These are phyloP conservation scores for Citeromyces matritensis DNA, from an alignment of 805 yeast species.

Conservation along the genomic window DNA sequence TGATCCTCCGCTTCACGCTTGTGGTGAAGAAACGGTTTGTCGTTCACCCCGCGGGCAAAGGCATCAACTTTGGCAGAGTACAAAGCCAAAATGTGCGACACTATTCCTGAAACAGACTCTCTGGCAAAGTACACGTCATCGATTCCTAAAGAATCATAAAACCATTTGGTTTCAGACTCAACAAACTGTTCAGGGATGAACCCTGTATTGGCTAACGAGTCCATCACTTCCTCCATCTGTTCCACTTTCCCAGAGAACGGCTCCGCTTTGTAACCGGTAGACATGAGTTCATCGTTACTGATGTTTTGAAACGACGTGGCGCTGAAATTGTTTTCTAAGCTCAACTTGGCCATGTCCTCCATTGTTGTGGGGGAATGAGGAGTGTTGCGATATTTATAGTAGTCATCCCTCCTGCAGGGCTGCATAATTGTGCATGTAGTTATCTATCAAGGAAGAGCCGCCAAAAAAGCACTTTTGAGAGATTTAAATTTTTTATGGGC, in stretches of 20 bases:
- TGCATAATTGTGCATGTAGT: no score
- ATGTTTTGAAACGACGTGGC: constrained; percentile 17
- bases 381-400: background rate
- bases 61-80: constrained; percentile 92
- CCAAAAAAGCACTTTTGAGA: no score
- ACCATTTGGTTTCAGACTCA: constrained; percentile 81
- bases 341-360: constrained; percentile 5
- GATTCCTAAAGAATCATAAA: constrained; percentile 75
- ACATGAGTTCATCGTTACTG: constrained; percentile 12
- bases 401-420: background rate
- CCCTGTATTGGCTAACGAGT: constrained; percentile 66
- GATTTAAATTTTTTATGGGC: no score
- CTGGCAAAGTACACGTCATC: constrained; percentile 87
- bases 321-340: constrained; percentile 19
- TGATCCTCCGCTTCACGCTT: constrained; percentile 71
- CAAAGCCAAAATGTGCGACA: constrained; percentile 71
- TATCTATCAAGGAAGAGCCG: no score
- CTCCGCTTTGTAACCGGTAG: constrained; percentile 53
- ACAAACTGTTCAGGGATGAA: constrained; percentile 80
- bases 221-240: constrained; percentile 74
- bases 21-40: constrained; percentile 55
- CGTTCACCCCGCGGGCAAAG: constrained; percentile 40
- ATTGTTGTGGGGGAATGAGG: no score
- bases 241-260: constrained; percentile 70
- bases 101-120: constrained; percentile 69